A percentile compares a stretch with the other conserved stretches of the same genome.
Conservation (phyloP, 495 filamentous ascomycete genomes). For the Cryomyces antarcticus region DNA sequence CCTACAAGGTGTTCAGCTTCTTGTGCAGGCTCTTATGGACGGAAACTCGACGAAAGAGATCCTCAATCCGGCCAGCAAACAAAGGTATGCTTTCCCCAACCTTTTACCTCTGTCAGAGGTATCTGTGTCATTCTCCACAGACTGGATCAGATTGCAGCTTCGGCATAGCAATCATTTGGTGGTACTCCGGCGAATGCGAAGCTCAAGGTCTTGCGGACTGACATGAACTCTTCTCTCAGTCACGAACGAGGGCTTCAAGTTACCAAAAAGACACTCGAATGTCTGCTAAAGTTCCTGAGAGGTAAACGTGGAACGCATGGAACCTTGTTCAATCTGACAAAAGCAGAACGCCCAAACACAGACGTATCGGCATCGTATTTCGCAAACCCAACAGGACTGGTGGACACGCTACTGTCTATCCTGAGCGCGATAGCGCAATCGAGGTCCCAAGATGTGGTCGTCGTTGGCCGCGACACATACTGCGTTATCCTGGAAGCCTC, state of each 20-base stretch:
- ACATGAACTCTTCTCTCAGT: no score
- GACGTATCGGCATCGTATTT: background rate
- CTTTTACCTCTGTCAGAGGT: no score
- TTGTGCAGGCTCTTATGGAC: no score
- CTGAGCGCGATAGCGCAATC: background rate
- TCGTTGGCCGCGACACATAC: background rate
- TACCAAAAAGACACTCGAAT: slow-evolving; percentile 10
- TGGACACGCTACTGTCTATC: background rate
- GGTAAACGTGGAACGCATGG: slow-evolving; percentile 5
- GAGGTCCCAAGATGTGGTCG: background rate
- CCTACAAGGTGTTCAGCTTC: no score
- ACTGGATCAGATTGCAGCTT: no score
- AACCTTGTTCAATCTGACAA: background rate
- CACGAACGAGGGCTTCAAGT: slow-evolving; percentile 4
- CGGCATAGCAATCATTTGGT: no score
- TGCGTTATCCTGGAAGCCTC: background rate
- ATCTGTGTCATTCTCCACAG: no score
- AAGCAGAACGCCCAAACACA: background rate
- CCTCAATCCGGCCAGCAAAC: no score
- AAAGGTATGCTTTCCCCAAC: no score
- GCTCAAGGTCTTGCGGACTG: no score
- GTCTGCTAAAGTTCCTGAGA: slow-evolving; percentile 19
- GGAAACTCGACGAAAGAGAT: no score
- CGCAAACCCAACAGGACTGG: background rate
- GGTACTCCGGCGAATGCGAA: no score